Evolutionary conservation across 192 early-diverging fungal genomes (phyloP).

Genomic region (Chytriomyces sp.): DNA sequence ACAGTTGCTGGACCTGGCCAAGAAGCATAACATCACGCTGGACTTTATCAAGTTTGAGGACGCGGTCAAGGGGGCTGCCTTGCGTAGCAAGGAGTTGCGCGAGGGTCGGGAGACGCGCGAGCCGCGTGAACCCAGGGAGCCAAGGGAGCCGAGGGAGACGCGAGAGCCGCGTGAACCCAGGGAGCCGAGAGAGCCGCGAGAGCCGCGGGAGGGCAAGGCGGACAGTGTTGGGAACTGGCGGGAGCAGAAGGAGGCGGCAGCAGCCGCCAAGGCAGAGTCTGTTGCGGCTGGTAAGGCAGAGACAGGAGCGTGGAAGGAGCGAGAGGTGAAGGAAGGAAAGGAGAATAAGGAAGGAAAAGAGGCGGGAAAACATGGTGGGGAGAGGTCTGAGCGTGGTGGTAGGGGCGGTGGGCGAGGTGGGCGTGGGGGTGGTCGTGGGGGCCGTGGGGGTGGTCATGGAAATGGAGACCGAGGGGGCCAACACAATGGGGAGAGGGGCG

Average conservation of each 20-base stretch:
- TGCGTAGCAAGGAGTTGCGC: background rate
- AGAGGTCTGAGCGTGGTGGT: background rate
- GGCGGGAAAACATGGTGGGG: background rate
- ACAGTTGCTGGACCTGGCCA: background rate
- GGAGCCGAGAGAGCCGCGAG: too few relatives aligned
- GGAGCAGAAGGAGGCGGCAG: background rate
- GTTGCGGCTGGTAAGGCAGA: too few relatives aligned
- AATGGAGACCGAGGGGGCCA: background rate
- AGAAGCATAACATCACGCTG: background rate
- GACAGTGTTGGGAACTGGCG: too few relatives aligned
- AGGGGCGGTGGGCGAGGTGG: background rate
- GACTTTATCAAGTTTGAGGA: constrained; percentile 18
- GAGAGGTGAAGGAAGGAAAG: background rate
- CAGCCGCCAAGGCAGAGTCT: too few relatives aligned
- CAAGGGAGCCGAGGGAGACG: too few relatives aligned
- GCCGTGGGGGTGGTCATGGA: background rate
- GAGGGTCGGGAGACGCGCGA: background rate
- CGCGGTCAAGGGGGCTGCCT: constrained; percentile 1
- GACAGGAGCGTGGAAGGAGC: too few relatives aligned
- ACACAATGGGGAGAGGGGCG: background rate
- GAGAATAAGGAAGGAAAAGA: background rate
- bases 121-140: background rate
- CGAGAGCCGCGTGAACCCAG: too few relatives aligned
- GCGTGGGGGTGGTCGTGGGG: background rate
- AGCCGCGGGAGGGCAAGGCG: too few relatives aligned